phyloP scores from a whole-genome alignment of 1,284 basidiomycete species.

The Hypsizygus ulmarius region DNA sequence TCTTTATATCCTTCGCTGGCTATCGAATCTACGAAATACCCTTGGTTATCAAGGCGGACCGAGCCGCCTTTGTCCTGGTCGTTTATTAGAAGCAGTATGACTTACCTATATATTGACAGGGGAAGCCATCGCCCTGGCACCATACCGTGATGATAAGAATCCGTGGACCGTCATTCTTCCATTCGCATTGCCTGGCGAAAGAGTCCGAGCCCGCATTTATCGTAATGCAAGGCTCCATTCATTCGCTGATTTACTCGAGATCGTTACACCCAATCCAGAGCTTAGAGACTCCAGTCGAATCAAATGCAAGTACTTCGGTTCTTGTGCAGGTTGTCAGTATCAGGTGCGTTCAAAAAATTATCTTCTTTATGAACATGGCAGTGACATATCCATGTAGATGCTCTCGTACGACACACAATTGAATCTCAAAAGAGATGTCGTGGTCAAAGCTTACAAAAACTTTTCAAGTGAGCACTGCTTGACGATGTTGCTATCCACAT shows the following conservation, averaged over 20 bases:
- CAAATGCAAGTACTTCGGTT: slow-evolving; percentile 84
- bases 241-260: slow-evolving; percentile 71
- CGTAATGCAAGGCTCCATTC: slow-evolving; percentile 68
- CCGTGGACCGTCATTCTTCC: slow-evolving; percentile 84
- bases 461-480: slow-evolving; percentile 58
- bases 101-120: slow-evolving; percentile 39
- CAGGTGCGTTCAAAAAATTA: slow-evolving; percentile 43
- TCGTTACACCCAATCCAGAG: slow-evolving; percentile 63
- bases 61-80: not conserved
- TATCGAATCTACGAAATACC: too few relatives aligned
- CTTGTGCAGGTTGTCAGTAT: slow-evolving; percentile 78
- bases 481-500: not conserved
- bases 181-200: slow-evolving; percentile 81
- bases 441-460: slow-evolving; percentile 82
- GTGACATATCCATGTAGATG: slow-evolving; percentile 50
- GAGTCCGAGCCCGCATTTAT: slow-evolving; percentile 69
- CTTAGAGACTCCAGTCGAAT: slow-evolving; percentile 66
- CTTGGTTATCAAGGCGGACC: too few relatives aligned
- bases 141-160: slow-evolving; percentile 40
- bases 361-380: not conserved
- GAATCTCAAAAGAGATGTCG: slow-evolving; percentile 81
- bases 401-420: slow-evolving; percentile 87
- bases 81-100: not conserved
- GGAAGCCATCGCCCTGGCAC: slow-evolving; percentile 63
- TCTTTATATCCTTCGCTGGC: too few relatives aligned